Evolutionary conservation across 805 yeast genomes (phyloP).

Genomic region (Candida xyloterini): DNA sequence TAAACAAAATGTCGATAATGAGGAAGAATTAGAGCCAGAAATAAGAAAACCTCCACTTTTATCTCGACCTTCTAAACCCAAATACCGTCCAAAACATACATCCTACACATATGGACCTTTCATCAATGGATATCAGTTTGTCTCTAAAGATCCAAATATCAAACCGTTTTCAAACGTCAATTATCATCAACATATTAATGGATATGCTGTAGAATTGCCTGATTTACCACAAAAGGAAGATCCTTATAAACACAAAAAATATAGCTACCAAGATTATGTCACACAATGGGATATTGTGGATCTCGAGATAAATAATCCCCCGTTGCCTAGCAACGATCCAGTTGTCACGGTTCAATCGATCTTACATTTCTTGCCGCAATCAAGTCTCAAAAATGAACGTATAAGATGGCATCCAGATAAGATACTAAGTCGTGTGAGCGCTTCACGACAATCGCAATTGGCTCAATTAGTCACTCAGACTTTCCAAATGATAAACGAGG

Average conservation of each 20-base stretch:
- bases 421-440: conserved; percentile 35
- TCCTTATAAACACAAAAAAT: conserved; percentile 21
- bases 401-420: conserved; percentile 73
- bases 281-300: conserved; percentile 9
- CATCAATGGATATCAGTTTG: conserved; percentile 43
- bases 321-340: conserved; percentile 6
- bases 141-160: conserved; percentile 30
- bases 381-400: conserved; percentile 45
- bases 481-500: conserved; percentile 41
- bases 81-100: not conserved
- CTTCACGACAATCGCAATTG: conserved; percentile 1
- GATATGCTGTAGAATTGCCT: conserved; percentile 10
- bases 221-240: conserved; percentile 1
- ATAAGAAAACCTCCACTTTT: not conserved
- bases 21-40: not conserved
- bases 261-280: conserved; percentile 24
- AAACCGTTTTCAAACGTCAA: conserved; percentile 9
- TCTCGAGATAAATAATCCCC: conserved; percentile 23
- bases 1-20: not conserved
- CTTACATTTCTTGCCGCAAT: conserved; percentile 16
- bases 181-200: conserved; percentile 14
- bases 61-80: not conserved
- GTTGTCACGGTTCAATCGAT: conserved; percentile 18
- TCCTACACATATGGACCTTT: conserved; percentile 35
- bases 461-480: conserved; percentile 33